Conservation (phyloP, 345 rosid genomes). For the Aquilaria sinensis region DNA sequence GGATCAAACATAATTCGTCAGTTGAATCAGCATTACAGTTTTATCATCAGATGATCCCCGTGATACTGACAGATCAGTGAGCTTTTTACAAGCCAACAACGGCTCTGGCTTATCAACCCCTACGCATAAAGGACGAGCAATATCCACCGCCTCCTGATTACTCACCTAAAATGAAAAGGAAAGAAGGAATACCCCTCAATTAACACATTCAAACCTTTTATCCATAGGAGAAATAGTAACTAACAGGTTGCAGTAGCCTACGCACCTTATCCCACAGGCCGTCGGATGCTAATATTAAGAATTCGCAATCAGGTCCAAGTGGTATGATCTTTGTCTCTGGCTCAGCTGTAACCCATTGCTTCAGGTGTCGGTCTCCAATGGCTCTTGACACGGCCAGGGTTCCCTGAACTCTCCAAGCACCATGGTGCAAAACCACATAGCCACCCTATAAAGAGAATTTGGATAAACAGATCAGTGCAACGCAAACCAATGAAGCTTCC, state of each 20-base stretch:
- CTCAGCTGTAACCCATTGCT: constrained; percentile 75
- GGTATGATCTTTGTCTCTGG: constrained; percentile 55
- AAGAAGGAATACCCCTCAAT: constrained; percentile 2
- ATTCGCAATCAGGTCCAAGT: constrained; percentile 54
- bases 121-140: constrained; percentile 40
- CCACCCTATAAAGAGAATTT: constrained; percentile 48
- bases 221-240: neutral
- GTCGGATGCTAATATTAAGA: constrained; percentile 82
- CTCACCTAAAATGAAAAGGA: constrained; percentile 34
- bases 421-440: constrained; percentile 58
- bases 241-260: neutral
- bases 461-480: neutral
- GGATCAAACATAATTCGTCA: constrained; percentile 25
- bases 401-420: constrained; percentile 87
- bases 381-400: constrained; percentile 80
- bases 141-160: constrained; percentile 84
- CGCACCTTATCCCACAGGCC: constrained; percentile 87
- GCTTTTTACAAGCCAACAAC: constrained; percentile 55
- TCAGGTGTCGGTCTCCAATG: constrained; percentile 65
- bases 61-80: constrained; percentile 53
- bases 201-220: neutral
- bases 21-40: constrained; percentile 56
- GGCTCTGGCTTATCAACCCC: constrained; percentile 36
- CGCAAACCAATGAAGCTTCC: constrained; percentile 1
- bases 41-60: constrained; percentile 76